Evolutionary conservation across 495 filamentous ascomycete species (phyloP).

Genomic region (Aspergillus cavernicola): DNA sequence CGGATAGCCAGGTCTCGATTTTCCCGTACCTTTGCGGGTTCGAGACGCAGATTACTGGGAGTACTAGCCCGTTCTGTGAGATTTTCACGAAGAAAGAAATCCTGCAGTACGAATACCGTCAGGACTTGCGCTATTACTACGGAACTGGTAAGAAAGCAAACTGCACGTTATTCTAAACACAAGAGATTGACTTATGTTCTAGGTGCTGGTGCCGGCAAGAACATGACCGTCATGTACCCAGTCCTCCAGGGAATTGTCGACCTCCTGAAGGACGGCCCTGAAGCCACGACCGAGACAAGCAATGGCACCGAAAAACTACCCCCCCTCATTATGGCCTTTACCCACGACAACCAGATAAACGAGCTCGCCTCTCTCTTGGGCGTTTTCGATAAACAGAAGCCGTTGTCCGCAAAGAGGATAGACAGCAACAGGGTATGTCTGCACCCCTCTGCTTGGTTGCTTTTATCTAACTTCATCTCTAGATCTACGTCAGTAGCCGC

Average conservation of each 20-base stretch:
- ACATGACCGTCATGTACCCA: constrained; percentile 14
- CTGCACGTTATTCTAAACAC: too few relatives aligned
- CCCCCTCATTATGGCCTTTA: constrained; percentile 49
- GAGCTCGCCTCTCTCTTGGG: constrained; percentile 51
- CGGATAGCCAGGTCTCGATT: constrained; percentile 43
- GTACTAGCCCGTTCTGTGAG: constrained; percentile 49
- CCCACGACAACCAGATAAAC: constrained; percentile 59
- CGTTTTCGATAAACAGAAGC: constrained; percentile 46
- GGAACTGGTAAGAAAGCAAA: constrained; percentile 31
- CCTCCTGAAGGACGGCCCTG: constrained; percentile 43
- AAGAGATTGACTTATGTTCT: too few relatives aligned
- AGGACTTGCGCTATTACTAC: constrained; percentile 59
- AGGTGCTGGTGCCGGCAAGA: constrained; percentile 40
- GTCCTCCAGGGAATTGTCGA: constrained; percentile 39
- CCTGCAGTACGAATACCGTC: constrained; percentile 53
- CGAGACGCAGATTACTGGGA: constrained; percentile 56
- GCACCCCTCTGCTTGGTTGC: not conserved
- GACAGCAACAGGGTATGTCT: constrained; percentile 22
- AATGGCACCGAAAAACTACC: constrained; percentile 38
- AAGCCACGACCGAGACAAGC: constrained; percentile 32
- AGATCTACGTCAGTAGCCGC: constrained; percentile 38
- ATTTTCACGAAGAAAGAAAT: constrained; percentile 52
- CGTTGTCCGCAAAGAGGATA: constrained; percentile 27
- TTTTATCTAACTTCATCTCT: not conserved
- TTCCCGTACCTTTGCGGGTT: constrained; percentile 61